A percentile compares a stretch with the other conserved stretches of the same genome.
phyloP scores from a whole-genome alignment of 2,329 filamentous ascomycete genomes.

The Neonectria ditissima region DNA sequence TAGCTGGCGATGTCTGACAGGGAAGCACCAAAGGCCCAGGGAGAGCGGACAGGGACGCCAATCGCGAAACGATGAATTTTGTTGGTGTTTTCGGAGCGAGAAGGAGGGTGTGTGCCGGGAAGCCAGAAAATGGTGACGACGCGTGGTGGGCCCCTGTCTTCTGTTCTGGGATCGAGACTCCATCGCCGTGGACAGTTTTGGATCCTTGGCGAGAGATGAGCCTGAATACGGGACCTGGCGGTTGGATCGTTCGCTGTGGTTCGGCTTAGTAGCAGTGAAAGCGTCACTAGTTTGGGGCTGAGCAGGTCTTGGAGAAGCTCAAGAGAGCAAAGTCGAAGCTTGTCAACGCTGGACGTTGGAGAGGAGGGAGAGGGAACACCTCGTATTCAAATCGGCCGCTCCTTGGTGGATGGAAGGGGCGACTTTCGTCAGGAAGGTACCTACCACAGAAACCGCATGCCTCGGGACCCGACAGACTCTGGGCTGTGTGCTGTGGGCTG shows the following conservation, averaged over 20 bases:
- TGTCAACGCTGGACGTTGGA: not conserved
- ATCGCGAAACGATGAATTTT: conserved; percentile 32
- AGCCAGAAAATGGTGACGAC: not conserved
- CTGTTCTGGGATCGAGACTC: not conserved
- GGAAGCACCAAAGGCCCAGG: conserved; percentile 14
- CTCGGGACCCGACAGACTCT: not conserved
- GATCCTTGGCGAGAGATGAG: not conserved
- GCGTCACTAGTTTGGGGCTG: not conserved
- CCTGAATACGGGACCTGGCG: not conserved
- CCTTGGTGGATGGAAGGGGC: not conserved
- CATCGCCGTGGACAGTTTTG: not conserved
- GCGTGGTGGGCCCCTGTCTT: not conserved
- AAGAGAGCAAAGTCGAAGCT: not conserved
- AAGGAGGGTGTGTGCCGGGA: conserved; percentile 6
- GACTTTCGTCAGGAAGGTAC: not conserved
- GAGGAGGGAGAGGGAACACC: not conserved
- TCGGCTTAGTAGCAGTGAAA: not conserved
- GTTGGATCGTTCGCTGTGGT: not conserved
- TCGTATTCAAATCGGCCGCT: too few relatives aligned
- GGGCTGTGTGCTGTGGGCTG: too few relatives aligned
- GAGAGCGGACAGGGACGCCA: conserved; percentile 27
- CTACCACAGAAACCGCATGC: too few relatives aligned
- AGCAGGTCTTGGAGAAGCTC: not conserved
- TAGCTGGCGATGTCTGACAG: conserved; percentile 18
- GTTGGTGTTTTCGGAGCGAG: conserved; percentile 16